Evolutionary conservation across 2,329 filamentous ascomycete species (phyloP), one percentile per base, ranked within the genome.

Genomic region (Epichloe amarillans): DNA sequence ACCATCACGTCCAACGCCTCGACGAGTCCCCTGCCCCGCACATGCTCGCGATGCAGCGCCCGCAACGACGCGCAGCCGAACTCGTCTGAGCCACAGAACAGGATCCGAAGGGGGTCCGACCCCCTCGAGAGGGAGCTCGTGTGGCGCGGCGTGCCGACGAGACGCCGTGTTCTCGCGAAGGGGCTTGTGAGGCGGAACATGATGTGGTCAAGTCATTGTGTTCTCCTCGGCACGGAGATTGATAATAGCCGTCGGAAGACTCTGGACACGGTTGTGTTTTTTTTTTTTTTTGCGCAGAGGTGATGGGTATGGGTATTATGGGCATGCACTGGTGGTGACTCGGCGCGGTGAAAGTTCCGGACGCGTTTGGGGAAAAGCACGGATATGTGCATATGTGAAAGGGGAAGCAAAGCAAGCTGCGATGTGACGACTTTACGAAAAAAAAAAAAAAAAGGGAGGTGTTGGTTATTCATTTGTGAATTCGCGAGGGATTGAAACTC

Each of bases 21-120:
- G 50, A 95, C 82, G 11, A 80, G 69, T 17, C 68, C 67, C 6
- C 69, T 74, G 51, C 74, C 74, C 49, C 60, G 61, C 26, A 64
- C 54, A 49, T 82, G 75, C 61, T 88, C 84, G 5, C 69, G 61
- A 58, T 84, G 66, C 36, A 98, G 70, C 5, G 86, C 85, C 52
- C 71, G 70, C 47, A 98, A 72, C 1, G 88, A 88, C 49, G 77
- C 77, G 60, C 84, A 84, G 70, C 91, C 96, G 67, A 97, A 95
- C 2, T 82, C 75, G 66, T 98, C 93, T 3, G 91, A 93, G 55
- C 93, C 93, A 68, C 90, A 97, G 69, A 96, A 98, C 4, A 98
- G 76, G 50, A 98, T 88, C 36, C 83, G 77, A 35, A 98, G 73
- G 3, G 23, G 86, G 4, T 80, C 74, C 0, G 74, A 70, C 15